These are phyloP conservation scores for Carex myosuroides DNA, from an alignment of 176 grass and related monocot species.

Conservation along the genomic window DNA sequence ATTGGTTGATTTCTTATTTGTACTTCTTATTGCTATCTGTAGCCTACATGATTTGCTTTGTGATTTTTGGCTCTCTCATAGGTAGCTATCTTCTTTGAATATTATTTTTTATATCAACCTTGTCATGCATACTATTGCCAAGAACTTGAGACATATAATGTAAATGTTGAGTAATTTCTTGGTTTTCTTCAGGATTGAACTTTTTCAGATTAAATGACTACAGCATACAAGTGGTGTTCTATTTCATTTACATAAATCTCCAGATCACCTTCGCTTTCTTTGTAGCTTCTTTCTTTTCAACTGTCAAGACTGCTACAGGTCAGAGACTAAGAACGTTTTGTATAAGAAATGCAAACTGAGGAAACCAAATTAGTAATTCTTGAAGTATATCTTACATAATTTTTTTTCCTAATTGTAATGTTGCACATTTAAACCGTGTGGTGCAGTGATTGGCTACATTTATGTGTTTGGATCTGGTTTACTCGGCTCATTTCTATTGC, in stretches of 20 bases:
- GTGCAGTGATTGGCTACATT: constrained; percentile 77
- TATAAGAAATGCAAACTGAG: too few relatives aligned
- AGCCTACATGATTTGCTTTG: constrained; percentile 58
- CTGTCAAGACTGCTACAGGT: constrained; percentile 83
- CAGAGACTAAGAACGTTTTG: too few relatives aligned
- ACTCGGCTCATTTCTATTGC: constrained; percentile 55
- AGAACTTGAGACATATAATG: background rate
- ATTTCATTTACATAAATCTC: constrained; percentile 74
- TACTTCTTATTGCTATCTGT: constrained; percentile 44
- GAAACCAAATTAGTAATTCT: background rate
- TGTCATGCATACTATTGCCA: background rate
- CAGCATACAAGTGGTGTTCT: constrained; percentile 70
- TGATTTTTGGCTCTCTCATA: constrained; percentile 72
- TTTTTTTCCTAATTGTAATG: too few relatives aligned
- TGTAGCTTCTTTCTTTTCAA: constrained; percentile 51
- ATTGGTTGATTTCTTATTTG: constrained; percentile 22
- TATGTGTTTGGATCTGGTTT: constrained; percentile 84
- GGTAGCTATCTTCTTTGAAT: constrained; percentile 25
- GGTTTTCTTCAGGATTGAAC: constrained; percentile 43
- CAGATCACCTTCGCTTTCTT: constrained; percentile 71
- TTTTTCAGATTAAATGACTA: constrained; percentile 63
- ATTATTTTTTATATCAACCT: background rate
- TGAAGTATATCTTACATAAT: background rate
- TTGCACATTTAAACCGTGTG: background rate
- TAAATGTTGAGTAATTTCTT: background rate